Evolutionary conservation across 257 asterid genomes (phyloP).

Genomic region (Solanum pennellii): DNA sequence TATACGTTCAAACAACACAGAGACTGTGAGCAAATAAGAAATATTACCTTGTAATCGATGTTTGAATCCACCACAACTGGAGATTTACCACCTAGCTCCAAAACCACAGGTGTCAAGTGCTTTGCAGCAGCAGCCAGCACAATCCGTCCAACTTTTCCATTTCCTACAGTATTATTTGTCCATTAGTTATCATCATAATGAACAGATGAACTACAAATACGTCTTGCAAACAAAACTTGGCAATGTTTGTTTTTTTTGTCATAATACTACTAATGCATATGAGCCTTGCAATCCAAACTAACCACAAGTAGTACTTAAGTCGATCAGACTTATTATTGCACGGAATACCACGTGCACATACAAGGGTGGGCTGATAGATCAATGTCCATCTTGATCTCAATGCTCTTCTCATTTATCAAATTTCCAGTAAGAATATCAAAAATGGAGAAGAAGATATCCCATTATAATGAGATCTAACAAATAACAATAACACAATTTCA

Average conservation of each 20-base stretch:
- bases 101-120: slow-evolving; percentile 76
- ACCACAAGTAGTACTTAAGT: not conserved
- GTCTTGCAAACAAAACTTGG: not conserved
- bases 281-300: not conserved
- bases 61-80: slow-evolving; percentile 68
- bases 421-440: not conserved
- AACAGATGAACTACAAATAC: not conserved
- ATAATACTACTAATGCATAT: not conserved
- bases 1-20: not conserved
- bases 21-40: not conserved
- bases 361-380: not conserved
- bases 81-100: slow-evolving; percentile 94
- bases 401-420: not conserved
- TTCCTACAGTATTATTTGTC: slow-evolving; percentile 31
- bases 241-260: not conserved
- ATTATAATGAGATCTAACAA: not conserved
- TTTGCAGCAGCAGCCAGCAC: slow-evolving; percentile 78
- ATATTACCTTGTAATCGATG: slow-evolving; percentile 42
- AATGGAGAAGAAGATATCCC: not conserved
- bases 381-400: not conserved
- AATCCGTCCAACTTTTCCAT: slow-evolving; percentile 67
- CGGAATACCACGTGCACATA: not conserved
- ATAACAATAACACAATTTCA: not conserved
- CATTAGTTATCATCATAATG: not conserved
- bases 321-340: not conserved